Base-by-base conservation (phyloP, 2,329 filamentous ascomycete genomes). In the Pseudonectria buxi region DNA sequence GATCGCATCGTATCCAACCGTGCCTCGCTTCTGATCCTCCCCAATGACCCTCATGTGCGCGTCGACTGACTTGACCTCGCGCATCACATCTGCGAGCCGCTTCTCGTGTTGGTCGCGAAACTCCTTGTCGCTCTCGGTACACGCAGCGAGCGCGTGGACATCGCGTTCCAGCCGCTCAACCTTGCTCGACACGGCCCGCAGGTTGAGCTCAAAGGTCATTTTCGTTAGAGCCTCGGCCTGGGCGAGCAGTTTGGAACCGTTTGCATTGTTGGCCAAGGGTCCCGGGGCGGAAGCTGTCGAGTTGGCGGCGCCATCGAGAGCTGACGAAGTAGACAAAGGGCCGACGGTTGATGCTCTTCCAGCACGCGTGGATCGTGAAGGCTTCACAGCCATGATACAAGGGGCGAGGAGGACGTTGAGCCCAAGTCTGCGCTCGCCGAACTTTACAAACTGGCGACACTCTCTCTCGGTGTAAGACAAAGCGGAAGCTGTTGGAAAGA, bases 121-220 rank as follows among this genome's bases (percentile, higher is more conserved):
- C 4, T 44, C 41, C 13, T 49, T 46, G 25, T 63, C 51, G 7
- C 53, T 36, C 7, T 43, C 41, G 3, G 54, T 60, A 12, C 36
- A 34, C 6, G 26, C 12, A 7, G 54, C 49, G 6, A 64, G 53
- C 13, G 39, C 36, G 6, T 36, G 38, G 18, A 64, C 36, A 9
- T 61, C 53, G 2, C 41, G 41, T 34, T 61, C 53, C 3, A 63
- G 51, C 4, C 50, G 46, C 28, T 54, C 47, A 2, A 54, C 52
- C 31, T 56, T 53, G 14, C 37, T 35, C 18, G 39, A 33, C 15
- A 63, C 40, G 24, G 48, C 38, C 26, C 54, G 57, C 25, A 64
- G 40, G 38, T 53, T 56, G 34, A 63, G 54, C 43, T 64, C 61
- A n/a, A 57, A 44, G 6, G 56, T 62, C 56, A 63, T 62, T 28